phyloP scores from a whole-genome alignment of 73 alveolate species.

The Paramecium tetraurelia region DNA sequence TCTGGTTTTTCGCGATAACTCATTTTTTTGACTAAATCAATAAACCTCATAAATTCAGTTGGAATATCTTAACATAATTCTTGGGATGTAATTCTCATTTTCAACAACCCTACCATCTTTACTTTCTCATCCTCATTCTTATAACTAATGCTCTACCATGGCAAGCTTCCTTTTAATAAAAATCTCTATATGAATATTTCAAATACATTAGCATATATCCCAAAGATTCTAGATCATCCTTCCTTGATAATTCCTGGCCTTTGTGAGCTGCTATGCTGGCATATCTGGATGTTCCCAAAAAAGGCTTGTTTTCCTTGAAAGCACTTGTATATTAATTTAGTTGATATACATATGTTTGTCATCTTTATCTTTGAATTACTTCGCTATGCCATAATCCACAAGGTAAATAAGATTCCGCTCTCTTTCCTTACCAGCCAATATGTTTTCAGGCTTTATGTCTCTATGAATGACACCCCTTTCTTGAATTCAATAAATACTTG shows the following conservation, averaged over 20 bases:
- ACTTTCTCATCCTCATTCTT: conserved; percentile 87
- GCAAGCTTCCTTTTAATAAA: conserved; percentile 71
- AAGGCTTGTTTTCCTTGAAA: conserved; percentile 68
- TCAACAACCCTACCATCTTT: conserved; percentile 81
- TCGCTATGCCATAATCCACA: conserved; percentile 68
- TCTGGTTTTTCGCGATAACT: conserved; percentile 86
- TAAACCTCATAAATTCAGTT: conserved; percentile 41
- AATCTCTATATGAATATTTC: conserved; percentile 16
- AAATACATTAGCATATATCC: conserved; percentile 73
- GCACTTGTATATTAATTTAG: background rate
- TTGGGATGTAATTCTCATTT: conserved; percentile 78
- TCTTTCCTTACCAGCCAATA: conserved; percentile 58
- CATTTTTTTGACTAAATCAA: conserved; percentile 66
- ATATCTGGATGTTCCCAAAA: conserved; percentile 83
- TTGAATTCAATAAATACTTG: background rate
- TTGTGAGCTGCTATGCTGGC: conserved; percentile 78
- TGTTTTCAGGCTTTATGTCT: conserved; percentile 70
- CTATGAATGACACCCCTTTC: conserved; percentile 63
- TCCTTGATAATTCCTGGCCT: conserved; percentile 86
- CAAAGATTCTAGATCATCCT: conserved; percentile 79
- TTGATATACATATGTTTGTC: conserved; percentile 3
- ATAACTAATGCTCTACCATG: conserved; percentile 94
- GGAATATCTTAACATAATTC: conserved; percentile 77
- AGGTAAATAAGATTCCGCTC: conserved; percentile 51
- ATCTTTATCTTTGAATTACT: conserved; percentile 37